phyloP scores from a whole-genome alignment of 202 grass and related monocot genomes.

The Zizania palustris region DNA sequence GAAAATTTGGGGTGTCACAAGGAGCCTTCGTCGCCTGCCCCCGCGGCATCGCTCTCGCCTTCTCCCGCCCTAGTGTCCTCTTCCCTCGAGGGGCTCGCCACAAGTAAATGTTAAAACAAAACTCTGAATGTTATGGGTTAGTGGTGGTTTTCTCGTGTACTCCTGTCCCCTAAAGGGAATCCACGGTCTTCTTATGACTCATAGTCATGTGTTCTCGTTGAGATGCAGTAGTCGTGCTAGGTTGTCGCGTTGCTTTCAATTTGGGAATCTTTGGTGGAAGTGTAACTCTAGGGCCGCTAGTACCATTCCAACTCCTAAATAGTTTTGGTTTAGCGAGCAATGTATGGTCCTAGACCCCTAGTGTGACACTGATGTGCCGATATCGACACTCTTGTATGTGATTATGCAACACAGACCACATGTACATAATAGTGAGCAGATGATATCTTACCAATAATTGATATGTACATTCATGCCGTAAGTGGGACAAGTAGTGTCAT shows the following conservation, averaged over 20 bases:
- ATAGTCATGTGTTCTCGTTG: too few species aligned
- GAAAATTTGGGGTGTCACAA: too few species aligned
- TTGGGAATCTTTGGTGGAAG: constrained; percentile 29
- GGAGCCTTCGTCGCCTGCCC: constrained; percentile 26
- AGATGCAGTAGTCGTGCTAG: too few species aligned
- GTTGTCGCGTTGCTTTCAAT: not conserved
- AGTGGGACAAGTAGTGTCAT: not conserved
- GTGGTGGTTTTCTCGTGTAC: too few species aligned
- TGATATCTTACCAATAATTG: not conserved
- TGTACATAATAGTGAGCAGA: not conserved
- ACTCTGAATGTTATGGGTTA: too few species aligned
- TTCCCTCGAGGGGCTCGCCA: too few species aligned
- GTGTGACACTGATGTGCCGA: not conserved
- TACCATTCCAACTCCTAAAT: not conserved
- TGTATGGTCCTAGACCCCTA: not conserved
- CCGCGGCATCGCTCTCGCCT: constrained; percentile 11
- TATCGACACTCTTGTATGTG: not conserved
- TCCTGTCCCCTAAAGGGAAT: too few species aligned
- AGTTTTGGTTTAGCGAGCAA: not conserved
- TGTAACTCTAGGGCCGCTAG: not conserved
- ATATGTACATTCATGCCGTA: not conserved
- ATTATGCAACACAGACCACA: not conserved
- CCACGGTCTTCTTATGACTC: too few species aligned
- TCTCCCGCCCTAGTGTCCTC: constrained; percentile 23
- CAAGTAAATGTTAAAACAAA: too few species aligned